Percentiles rank a stretch among this genome's conserved stretches.
Conservation (phyloP, 2,329 filamentous ascomycete species). For the Pyrenophora teres region DNA sequence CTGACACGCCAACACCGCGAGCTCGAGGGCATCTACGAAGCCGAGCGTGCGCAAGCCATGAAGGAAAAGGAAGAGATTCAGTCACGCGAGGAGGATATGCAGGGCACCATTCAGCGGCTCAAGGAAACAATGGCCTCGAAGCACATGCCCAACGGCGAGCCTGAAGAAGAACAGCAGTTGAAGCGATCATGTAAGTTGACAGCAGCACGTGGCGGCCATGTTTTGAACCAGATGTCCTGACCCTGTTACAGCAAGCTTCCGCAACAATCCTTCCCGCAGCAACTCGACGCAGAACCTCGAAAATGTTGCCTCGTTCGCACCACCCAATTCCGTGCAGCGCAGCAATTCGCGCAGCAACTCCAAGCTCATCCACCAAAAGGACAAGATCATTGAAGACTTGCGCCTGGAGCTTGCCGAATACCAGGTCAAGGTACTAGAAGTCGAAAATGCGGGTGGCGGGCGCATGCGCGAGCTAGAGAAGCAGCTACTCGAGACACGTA, state of each 20-base stretch:
- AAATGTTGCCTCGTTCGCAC: slow-evolving; percentile 81
- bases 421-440: slow-evolving; percentile 92
- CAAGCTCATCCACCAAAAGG: slow-evolving; percentile 89
- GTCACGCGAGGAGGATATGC: slow-evolving; percentile 86
- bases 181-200: slow-evolving; percentile 57
- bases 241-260: slow-evolving; percentile 45
- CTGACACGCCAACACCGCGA: slow-evolving; percentile 82
- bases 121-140: slow-evolving; percentile 87
- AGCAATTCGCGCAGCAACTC: slow-evolving; percentile 90
- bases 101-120: slow-evolving; percentile 83
- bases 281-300: slow-evolving; percentile 70
- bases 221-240: slow-evolving; percentile 21
- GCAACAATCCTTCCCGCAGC: slow-evolving; percentile 50
- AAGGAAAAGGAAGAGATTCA: slow-evolving; percentile 91
- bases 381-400: slow-evolving; percentile 92
- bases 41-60: slow-evolving; percentile 82
- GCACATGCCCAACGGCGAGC: slow-evolving; percentile 58
- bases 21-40: slow-evolving; percentile 89
- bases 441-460: slow-evolving; percentile 89
- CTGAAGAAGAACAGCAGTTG: slow-evolving; percentile 56
- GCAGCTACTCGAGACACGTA: slow-evolving; percentile 85
- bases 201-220: background rate
- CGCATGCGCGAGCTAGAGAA: slow-evolving; percentile 88
- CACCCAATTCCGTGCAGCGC: slow-evolving; percentile 79
- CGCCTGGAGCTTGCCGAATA: slow-evolving; percentile 91